Conservation (phyloP, 2,329 filamentous ascomycete genomes). For the Pezicula radicicola region DNA sequence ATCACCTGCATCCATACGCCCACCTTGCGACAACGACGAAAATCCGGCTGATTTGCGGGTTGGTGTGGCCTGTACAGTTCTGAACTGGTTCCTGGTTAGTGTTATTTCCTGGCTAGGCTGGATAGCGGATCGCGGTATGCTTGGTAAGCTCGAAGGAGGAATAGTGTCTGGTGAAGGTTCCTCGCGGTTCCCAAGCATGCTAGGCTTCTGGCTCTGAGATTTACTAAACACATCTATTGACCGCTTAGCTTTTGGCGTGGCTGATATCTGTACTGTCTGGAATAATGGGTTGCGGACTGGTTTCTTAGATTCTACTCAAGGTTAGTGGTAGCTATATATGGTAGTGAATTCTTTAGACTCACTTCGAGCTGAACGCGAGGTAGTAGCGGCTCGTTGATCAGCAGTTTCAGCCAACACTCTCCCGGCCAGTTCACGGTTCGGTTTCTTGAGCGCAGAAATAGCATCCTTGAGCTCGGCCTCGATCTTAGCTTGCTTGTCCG, state of each 20-base stretch:
- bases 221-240: conserved; percentile 20
- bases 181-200: conserved; percentile 5
- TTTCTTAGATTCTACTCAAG: conserved; percentile 48
- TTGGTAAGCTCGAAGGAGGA: conserved; percentile 22
- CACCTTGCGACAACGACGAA: neutral
- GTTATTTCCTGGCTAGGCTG: conserved; percentile 8
- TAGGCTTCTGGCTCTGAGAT: conserved; percentile 8
- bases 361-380: conserved; percentile 45
- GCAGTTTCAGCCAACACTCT: conserved; percentile 65
- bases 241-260: conserved; percentile 28
- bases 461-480: conserved; percentile 71
- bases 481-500: conserved; percentile 62
- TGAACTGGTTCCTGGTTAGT: conserved; percentile 13
- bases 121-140: conserved; percentile 22
- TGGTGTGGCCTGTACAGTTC: conserved; percentile 26
- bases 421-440: conserved; percentile 68
- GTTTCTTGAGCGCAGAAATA: conserved; percentile 70
- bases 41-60: conserved; percentile 15
- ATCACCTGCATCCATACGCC: conserved; percentile 3
- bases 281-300: conserved; percentile 35
- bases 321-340: conserved; percentile 26
- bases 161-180: conserved; percentile 11
- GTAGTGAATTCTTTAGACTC: conserved; percentile 24
- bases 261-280: conserved; percentile 28
- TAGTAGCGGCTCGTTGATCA: conserved; percentile 54